Conservation (phyloP, 495 filamentous ascomycete species). For the Saxophila tyrrhenica region DNA sequence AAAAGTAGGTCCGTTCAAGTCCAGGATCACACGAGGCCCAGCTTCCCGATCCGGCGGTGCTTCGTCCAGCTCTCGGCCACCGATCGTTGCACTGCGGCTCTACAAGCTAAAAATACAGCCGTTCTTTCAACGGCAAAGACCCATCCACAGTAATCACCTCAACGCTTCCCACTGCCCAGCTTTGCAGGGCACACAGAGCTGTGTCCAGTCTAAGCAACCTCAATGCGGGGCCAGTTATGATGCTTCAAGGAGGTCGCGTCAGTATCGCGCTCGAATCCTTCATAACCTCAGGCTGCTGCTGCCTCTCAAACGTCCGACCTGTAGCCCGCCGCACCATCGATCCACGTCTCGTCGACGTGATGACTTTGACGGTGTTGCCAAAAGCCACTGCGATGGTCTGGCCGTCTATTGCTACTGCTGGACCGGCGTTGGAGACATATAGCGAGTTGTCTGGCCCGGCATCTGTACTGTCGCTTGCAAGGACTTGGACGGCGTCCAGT, state of each 20-base stretch:
- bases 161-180: not conserved
- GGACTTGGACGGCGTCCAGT: conserved; percentile 23
- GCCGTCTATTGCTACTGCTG: conserved; percentile 45
- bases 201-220: too few relatives aligned
- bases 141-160: too few relatives aligned
- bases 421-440: conserved; percentile 48
- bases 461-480: conserved; percentile 3
- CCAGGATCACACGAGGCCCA: not conserved
- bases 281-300: not conserved
- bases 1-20: too few relatives aligned
- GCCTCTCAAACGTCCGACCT: conserved; percentile 6
- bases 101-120: not conserved
- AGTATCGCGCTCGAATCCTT: not conserved
- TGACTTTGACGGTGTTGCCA: conserved; percentile 54
- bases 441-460: conserved; percentile 36
- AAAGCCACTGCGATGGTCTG: conserved; percentile 52
- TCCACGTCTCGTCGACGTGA: not conserved
- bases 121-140: too few relatives aligned
- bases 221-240: too few relatives aligned
- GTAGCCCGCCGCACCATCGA: not conserved
- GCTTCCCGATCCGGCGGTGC: not conserved
- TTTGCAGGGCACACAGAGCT: too few relatives aligned
- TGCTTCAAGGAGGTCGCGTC: too few relatives aligned
- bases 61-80: not conserved
- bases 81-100: not conserved